Base-by-base conservation (phyloP, 2,329 filamentous ascomycete species). In the Xylaria sp. region DNA sequence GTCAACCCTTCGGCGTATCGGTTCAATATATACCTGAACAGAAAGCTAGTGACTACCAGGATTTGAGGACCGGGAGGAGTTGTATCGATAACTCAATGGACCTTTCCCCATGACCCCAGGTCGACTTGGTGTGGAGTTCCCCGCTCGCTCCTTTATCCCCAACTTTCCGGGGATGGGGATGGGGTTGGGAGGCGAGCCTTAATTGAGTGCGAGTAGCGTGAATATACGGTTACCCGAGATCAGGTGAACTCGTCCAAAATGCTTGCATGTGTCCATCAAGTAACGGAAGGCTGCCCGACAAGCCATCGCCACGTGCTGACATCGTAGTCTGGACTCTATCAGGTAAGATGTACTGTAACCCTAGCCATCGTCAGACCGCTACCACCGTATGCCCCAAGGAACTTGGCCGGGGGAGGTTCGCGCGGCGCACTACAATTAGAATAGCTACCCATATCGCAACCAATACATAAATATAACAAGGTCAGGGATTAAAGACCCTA, bases 41-140 rank as follows among this genome's bases (percentile, higher is more conserved):
- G 30, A 47, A 12, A 62, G 34, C 34, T 39, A 21, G 21, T 30
- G 32, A 8, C 39, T 45, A 5, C 17, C 19, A 30, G 12, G 19
- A n/a, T 3, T 11, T 30, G 6, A n/a, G 24, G n/a, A 27, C 24
- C 8, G 45, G 17, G 24, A 47, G 48, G 32, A 48, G 59, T 30
- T 36, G 42, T n/a, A 39, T 63, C n/a, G n/a, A 39, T 51, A 36
- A n/a, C 6, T 58, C 27, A 4, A 34, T 42, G 39, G 45, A 2
- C 19, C 36, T 39, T 69, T 51, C 68, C 61, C 65, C 65, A 61
- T 58, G 50, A 54, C 59, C 51, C 61, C 68, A 63, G 42, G 48
- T 48, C 27, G 12, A 55, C 19, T 24, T 3, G 27, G 34, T 36
- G 8, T 61, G 4, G 51, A 50, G 27, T 63, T 70, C 58, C 68